These are phyloP conservation scores for Phellopilus nigrolimitatus DNA, from an alignment of 1,284 basidiomycete species.

Conservation along the genomic window DNA sequence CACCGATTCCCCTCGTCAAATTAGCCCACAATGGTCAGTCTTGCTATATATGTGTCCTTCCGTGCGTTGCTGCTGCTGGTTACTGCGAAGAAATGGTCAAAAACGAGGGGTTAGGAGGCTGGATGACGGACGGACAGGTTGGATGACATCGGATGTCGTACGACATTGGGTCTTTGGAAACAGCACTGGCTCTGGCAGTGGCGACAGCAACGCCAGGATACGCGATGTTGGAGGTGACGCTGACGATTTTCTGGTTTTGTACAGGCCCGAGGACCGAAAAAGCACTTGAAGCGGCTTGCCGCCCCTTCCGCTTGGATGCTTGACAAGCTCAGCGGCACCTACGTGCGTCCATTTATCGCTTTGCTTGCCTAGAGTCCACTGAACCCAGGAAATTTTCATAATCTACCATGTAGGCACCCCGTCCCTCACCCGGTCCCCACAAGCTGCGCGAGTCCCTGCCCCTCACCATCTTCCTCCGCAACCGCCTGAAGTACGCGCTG, in stretches of 20 bases:
- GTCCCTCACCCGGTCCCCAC: conserved; percentile 97
- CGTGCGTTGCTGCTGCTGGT: conserved; percentile 10
- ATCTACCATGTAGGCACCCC: conserved; percentile 65
- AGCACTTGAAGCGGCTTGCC: conserved; percentile 97
- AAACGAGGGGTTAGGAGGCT: conserved; percentile 20
- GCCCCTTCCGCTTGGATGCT: conserved; percentile 99
- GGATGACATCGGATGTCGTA: conserved; percentile 6
- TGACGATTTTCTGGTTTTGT: conserved; percentile 15
- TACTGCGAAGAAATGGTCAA: conserved; percentile 22
- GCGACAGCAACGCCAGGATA: conserved; percentile 6
- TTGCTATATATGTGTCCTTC: conserved; percentile 22
- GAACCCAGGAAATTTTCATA: conserved; percentile 1
- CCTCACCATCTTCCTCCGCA: conserved; percentile 93
- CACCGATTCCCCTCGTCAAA: conserved; percentile 27
- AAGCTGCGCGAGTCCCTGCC: conserved; percentile 97
- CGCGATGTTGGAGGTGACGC: neutral
- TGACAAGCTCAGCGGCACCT: conserved; percentile 97
- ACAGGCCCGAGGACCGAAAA: conserved; percentile 98
- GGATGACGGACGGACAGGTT: conserved; percentile 26
- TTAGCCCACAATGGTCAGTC: conserved; percentile 38
- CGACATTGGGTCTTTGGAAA: neutral
- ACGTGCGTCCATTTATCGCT: conserved; percentile 56
- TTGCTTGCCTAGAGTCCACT: no score
- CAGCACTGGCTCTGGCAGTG: conserved; percentile 23
- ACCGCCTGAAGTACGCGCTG: conserved; percentile 98